Conservation (phyloP, 2,329 filamentous ascomycete genomes). For the Colletotrichum orbiculare region DNA sequence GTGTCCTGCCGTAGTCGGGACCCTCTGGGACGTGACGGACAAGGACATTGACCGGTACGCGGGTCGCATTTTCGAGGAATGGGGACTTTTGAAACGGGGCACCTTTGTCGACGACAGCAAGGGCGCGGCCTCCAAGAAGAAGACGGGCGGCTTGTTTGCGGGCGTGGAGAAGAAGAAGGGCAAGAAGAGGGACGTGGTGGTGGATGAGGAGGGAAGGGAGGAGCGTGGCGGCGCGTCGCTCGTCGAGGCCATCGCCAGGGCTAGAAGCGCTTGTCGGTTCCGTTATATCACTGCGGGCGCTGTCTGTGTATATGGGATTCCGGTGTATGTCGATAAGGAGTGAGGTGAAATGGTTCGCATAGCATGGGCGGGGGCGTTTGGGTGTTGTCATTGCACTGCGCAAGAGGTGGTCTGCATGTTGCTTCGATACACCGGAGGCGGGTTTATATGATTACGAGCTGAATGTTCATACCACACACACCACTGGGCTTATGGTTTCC, state of each 20-base stretch:
- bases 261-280: conserved; percentile 84
- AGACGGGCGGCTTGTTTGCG: too few relatives aligned
- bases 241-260: conserved; percentile 83
- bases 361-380: too few relatives aligned
- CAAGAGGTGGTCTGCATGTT: too few relatives aligned
- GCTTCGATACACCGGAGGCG: too few relatives aligned
- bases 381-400: too few relatives aligned
- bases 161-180: conserved; percentile 39
- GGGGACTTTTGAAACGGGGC: conserved; percentile 76
- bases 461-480: too few relatives aligned
- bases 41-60: conserved; percentile 96
- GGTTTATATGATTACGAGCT: too few relatives aligned
- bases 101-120: conserved; percentile 46
- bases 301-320: conserved; percentile 94
- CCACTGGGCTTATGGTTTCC: too few relatives aligned
- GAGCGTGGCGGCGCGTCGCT: conserved; percentile 63
- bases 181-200: conserved; percentile 44
- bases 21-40: conserved; percentile 98
- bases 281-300: conserved; percentile 93
- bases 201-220: conserved; percentile 43
- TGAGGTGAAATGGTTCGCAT: too few relatives aligned
- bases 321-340: conserved; percentile 76
- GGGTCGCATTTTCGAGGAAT: conserved; percentile 80
- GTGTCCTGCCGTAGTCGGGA: conserved; percentile 87
- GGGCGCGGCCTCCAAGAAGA: neutral